Evolutionary conservation across 2,329 filamentous ascomycete genomes (phyloP), one percentile per base, ranked within the genome.

Genomic region (Sclerotinia sclerotiorum): DNA sequence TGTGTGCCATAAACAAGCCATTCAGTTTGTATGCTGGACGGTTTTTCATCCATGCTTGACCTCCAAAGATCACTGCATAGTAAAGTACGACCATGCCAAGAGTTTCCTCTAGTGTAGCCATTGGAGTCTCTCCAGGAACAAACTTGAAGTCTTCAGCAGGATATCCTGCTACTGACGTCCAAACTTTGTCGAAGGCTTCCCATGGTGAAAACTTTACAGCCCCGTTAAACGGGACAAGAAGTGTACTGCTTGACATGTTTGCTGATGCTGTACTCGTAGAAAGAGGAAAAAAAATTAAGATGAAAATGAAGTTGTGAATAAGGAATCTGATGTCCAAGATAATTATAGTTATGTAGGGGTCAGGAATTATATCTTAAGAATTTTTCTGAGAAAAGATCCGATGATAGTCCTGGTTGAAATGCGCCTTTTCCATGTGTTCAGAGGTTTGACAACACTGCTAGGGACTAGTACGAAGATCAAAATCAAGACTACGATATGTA

Each of bases 21-120:
- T 92, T 95, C 78, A 98, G 87, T 85, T 96, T 92, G 83, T 94
- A 90, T 32, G 94, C 85, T 78, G 90, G 85, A 72, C 92, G 88
- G 77, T 90, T 90, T 81, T 92, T 92, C 94, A 98, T 98, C 76
- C 93, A 79, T 81, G 96, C 92, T 73, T 94, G 88, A 69, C 94
- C 95, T 72, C 94, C 93, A 74, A 98, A 96, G 77, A 98, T 95
- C 81, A 97, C 84, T 74, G 90, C 82, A 81, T 98, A 97, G 88
- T 98, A 99, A 78, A 91, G 82, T 78, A 92, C 82, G 74, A 97
- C 89, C 79, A 93, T 90, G 74, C 90, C 86, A 70, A 88, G 87
- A 62, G 92, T 94, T 81, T 91, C 88, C 80, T 90, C 90, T 76
- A 97, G 83, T 5, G 94, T 97, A 67, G 94, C 97, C 86, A 98